Evolutionary conservation across 768 basidiomycete species (phyloP).

Genomic region (Boletus pseudopeckii): DNA sequence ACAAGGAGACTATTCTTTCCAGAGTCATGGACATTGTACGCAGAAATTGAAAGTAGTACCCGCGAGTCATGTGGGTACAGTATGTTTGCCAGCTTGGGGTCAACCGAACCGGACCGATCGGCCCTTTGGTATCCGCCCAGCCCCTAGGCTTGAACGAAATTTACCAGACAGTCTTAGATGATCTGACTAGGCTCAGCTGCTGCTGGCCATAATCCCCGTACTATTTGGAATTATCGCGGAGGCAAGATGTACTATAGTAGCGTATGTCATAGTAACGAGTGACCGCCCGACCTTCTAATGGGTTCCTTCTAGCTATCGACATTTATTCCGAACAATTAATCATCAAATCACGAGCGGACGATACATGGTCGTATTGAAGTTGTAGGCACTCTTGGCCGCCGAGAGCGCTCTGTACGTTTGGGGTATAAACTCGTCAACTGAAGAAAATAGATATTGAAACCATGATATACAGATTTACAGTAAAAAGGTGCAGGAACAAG

Average conservation of each 20-base stretch:
- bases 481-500: not conserved
- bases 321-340: not conserved
- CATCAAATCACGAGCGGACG: not conserved
- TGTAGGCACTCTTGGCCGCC: not conserved
- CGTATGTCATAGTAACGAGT: not conserved
- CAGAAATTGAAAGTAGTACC: not conserved
- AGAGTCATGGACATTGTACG: not conserved
- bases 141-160: too few species aligned
- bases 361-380: not conserved
- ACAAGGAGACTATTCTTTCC: not conserved
- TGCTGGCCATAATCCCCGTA: not conserved
- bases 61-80: not conserved
- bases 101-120: too few species aligned
- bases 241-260: not conserved
- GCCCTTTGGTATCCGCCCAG: too few species aligned
- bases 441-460: not conserved
- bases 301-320: not conserved
- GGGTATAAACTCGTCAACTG: not conserved
- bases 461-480: conserved; percentile 4
- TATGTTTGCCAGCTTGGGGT: too few species aligned
- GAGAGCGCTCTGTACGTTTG: not conserved
- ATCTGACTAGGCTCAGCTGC: too few species aligned
- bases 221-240: not conserved
- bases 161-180: too few species aligned
- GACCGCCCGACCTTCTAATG: not conserved